Conservation (phyloP, 257 asterid species). For the Schizonepeta tenuifolia region DNA sequence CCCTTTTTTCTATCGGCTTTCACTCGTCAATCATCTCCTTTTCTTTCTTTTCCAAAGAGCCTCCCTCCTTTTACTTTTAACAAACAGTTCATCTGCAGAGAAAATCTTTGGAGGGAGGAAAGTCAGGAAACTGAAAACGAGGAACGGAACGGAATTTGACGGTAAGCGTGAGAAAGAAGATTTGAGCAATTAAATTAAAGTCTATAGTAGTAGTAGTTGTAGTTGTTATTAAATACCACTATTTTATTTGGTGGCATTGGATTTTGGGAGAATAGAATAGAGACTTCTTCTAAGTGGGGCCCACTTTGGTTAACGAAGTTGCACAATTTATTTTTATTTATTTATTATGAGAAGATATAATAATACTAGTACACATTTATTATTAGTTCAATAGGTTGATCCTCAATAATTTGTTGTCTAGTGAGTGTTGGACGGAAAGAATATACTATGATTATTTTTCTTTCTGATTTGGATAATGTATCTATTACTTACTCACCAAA, state of each 20-base stretch:
- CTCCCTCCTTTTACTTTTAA: constrained; percentile 7
- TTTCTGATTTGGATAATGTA: too few relatives aligned
- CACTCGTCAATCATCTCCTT: background rate
- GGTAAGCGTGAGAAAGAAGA: constrained; percentile 49
- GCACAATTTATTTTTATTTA: background rate
- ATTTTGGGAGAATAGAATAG: constrained; percentile 24
- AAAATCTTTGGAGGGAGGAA: constrained; percentile 26
- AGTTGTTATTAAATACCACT: background rate
- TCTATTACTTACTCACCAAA: too few relatives aligned
- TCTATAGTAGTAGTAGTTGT: background rate
- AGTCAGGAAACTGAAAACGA: constrained; percentile 31
- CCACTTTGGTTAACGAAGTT: constrained; percentile 27
- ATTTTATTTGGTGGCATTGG: constrained; percentile 22
- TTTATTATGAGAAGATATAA: too few relatives aligned
- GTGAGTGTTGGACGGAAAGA: too few relatives aligned
- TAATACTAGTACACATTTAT: too few relatives aligned
- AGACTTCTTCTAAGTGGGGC: constrained; percentile 35
- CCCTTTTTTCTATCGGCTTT: background rate
- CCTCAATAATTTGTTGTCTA: too few relatives aligned
- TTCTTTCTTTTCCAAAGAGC: background rate
- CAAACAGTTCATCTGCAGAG: constrained; percentile 30
- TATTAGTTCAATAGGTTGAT: too few relatives aligned
- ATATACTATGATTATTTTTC: too few relatives aligned
- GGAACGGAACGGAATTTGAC: constrained; percentile 40
- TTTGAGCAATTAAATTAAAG: constrained; percentile 27